phyloP scores from a whole-genome alignment of 768 basidiomycete genomes.

The Amanita muscaria region DNA sequence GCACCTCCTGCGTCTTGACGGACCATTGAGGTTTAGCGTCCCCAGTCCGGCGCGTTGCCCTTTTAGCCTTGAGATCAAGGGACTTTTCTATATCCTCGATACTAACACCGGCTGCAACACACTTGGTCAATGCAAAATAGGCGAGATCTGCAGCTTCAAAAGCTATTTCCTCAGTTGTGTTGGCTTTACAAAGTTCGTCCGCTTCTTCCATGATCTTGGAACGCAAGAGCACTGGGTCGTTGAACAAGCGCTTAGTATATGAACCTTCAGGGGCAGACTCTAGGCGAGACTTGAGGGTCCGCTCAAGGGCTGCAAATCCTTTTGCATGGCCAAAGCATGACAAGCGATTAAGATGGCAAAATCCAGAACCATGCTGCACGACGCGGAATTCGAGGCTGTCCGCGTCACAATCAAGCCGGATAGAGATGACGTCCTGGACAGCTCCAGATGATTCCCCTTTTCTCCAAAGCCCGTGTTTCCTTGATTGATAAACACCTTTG shows the following conservation, averaged over 20 bases:
- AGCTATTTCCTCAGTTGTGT: conserved; percentile 72
- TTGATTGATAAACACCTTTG: conserved; percentile 91
- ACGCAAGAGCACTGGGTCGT: conserved; percentile 68
- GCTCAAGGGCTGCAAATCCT: conserved; percentile 80
- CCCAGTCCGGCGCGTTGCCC: conserved; percentile 79
- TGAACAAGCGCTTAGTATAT: conserved; percentile 84
- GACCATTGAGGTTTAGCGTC: conserved; percentile 86
- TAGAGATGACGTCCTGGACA: conserved; percentile 77
- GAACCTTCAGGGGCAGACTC: conserved; percentile 79
- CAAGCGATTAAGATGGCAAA: conserved; percentile 82
- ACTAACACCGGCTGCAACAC: conserved; percentile 73
- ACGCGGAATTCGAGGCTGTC: conserved; percentile 91
- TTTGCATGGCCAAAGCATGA: conserved; percentile 82
- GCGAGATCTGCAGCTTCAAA: conserved; percentile 94
- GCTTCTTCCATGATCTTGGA: conserved; percentile 99
- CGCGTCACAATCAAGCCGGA: conserved; percentile 84
- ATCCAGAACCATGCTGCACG: conserved; percentile 81
- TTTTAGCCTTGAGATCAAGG: conserved; percentile 78
- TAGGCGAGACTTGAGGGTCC: conserved; percentile 64
- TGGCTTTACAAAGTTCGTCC: conserved; percentile 85
- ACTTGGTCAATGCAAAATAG: conserved; percentile 86
- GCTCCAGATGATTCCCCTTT: conserved; percentile 97
- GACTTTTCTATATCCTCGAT: conserved; percentile 78
- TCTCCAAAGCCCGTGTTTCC: conserved; percentile 92
- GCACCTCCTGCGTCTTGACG: conserved; percentile 17